phyloP scores from a whole-genome alignment of 805 yeast species.

The Yarrowia sp. region DNA sequence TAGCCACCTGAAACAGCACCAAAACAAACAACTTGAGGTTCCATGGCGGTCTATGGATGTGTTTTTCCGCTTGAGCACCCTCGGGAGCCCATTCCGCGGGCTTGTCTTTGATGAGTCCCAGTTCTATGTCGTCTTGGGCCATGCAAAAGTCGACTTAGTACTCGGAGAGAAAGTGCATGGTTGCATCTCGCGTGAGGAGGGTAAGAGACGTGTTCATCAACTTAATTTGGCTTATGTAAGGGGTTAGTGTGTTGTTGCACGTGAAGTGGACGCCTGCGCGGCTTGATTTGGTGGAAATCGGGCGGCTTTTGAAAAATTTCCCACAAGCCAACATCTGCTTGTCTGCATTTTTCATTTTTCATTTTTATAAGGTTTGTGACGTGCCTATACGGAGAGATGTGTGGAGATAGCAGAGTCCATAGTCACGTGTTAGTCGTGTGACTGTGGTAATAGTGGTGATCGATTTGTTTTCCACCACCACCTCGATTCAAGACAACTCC shows the following conservation, averaged over 20 bases:
- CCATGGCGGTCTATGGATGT: constrained; percentile 3
- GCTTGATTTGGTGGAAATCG: no score
- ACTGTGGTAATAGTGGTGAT: no score
- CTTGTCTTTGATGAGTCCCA: constrained; percentile 25
- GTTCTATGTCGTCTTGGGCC: constrained; percentile 21
- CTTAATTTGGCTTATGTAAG: background rate
- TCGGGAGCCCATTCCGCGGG: constrained; percentile 15
- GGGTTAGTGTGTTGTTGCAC: background rate
- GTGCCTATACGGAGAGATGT: background rate
- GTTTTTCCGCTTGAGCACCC: background rate
- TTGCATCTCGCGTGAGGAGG: constrained; percentile 20
- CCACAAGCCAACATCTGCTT: background rate
- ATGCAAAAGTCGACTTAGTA: background rate
- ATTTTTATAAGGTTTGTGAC: background rate
- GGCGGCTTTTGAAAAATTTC: background rate
- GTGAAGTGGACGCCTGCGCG: no score
- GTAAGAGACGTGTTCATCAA: constrained; percentile 1
- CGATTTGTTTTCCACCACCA: no score
- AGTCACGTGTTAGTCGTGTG: no score
- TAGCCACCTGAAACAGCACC: background rate
- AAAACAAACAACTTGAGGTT: background rate
- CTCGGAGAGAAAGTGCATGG: background rate
- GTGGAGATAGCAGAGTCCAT: no score
- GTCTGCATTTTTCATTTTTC: background rate
- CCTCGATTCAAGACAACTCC: no score